These are phyloP conservation scores for Fraxinus pennsylvanica DNA, from an alignment of 257 asterid genomes.

Conservation along the genomic window DNA sequence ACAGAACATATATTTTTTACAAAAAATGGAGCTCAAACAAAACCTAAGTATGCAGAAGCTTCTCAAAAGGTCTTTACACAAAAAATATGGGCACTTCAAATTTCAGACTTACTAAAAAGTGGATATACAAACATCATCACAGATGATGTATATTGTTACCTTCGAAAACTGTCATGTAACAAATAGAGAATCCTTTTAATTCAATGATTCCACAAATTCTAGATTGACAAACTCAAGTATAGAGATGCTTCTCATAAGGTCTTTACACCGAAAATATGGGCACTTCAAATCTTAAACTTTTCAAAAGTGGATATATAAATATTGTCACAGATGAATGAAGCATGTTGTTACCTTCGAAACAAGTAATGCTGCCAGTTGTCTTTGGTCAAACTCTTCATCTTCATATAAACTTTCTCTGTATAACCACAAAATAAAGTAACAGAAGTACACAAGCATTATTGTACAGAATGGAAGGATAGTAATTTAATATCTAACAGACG, in stretches of 20 bases:
- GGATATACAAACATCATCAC: too few relatives aligned
- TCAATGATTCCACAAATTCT: neutral
- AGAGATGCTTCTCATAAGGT: neutral
- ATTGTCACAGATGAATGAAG: neutral
- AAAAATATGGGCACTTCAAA: too few relatives aligned
- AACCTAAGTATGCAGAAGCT: too few relatives aligned
- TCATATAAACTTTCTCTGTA: conserved; percentile 73
- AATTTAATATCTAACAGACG: neutral
- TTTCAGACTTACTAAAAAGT: too few relatives aligned
- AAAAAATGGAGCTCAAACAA: too few relatives aligned
- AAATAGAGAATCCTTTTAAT: neutral
- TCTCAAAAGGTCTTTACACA: too few relatives aligned
- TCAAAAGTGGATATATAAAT: neutral
- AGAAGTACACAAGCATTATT: conserved; percentile 6
- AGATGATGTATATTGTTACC: too few relatives aligned
- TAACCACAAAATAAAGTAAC: conserved; percentile 14
- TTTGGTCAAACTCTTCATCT: conserved; percentile 73
- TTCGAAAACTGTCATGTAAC: neutral
- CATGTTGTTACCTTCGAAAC: conserved; percentile 68
- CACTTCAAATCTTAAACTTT: neutral
- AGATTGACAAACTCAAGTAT: neutral
- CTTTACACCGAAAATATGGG: neutral
- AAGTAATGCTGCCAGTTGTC: conserved; percentile 81
- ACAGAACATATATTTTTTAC: too few relatives aligned
- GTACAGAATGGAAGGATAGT: neutral